Evolutionary conservation across 2,329 filamentous ascomycete species (phyloP), one percentile per base, ranked within the genome.

Genomic region (Dothideomycetes sp.): DNA sequence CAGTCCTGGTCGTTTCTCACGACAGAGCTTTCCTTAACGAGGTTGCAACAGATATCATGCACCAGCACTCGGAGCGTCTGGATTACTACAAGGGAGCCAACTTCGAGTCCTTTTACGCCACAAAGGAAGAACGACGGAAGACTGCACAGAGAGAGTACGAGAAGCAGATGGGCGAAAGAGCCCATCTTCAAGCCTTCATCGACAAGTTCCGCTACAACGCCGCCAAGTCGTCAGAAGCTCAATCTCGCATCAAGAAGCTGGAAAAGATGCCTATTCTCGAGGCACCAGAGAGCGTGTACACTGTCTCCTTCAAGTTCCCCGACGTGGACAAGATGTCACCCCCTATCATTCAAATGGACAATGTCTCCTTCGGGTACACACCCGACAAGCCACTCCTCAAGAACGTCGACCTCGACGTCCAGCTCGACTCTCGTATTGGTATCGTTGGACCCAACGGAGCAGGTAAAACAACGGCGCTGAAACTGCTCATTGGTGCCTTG

Each of bases 201-300:
- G 91, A 98, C 74, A 98, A 98, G 66, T 98, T 98, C 73, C 79
- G 91, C 38, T 98, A 98, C 73, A 98, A 98, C 58, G 91, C 91
- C 19, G 91, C 89, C 55, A 98, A 98, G 63, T 95, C 91, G 1
- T 94, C 89, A 7, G 91, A 98, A 69, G 91, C 91, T 2, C 91
- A 98, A 59, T 96, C 89, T 1, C 81, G 91, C 55, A 96, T 98
- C 75, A 98, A 98, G 74, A 98, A 98, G 61, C 71, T 98, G 46
- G 93, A 98, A 63, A 86, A 84, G 56, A 95, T 98, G 85, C 91
- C 93, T 2, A 69, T 94, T 2, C 73, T 98, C 38, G 83, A 94
- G 53, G 61, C 88, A 1, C 93, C 91, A 4, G 91, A 98, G 67
- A 78, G 79, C 44, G 89, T 94, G 62, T 98, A 98, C 70, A 86